Evolutionary conservation across 1,284 basidiomycete species (phyloP).

Genomic region (Ustilago crameri): DNA sequence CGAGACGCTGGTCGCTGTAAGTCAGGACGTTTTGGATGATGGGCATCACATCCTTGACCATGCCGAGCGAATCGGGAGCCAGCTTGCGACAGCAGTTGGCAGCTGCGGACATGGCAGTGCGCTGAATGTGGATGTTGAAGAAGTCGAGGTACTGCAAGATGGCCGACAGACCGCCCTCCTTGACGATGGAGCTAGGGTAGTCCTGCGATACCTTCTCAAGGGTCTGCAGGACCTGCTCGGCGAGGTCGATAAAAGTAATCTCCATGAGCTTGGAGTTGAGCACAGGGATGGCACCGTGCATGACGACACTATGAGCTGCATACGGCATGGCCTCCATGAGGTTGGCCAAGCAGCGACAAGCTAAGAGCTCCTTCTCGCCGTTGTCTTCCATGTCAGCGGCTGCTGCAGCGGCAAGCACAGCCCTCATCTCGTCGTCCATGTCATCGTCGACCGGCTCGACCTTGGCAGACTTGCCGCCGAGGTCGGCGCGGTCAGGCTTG

Average conservation of each 20-base stretch:
- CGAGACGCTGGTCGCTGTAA: constrained; percentile 64
- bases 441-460: constrained; percentile 28
- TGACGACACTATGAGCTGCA: constrained; percentile 60
- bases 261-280: constrained; percentile 64
- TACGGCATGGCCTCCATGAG: constrained; percentile 68
- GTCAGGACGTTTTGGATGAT: constrained; percentile 63
- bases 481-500: constrained; percentile 49
- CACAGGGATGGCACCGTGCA: constrained; percentile 60
- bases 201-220: constrained; percentile 65
- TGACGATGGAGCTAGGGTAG: constrained; percentile 63
- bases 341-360: constrained; percentile 68
- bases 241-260: constrained; percentile 67
- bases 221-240: constrained; percentile 67
- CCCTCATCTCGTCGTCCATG: constrained; percentile 48
- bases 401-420: constrained; percentile 50
- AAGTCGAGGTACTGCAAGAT: constrained; percentile 67
- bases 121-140: constrained; percentile 67
- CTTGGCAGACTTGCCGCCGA: constrained; percentile 19
- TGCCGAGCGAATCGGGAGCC: constrained; percentile 45
- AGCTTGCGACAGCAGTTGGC: constrained; percentile 66
- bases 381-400: constrained; percentile 54
- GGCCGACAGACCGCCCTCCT: constrained; percentile 63
- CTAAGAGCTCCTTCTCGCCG: constrained; percentile 62
- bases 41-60: constrained; percentile 59
- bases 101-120: constrained; percentile 64